phyloP scores from a whole-genome alignment of 495 filamentous ascomycete species.

The Podospora sp. region DNA sequence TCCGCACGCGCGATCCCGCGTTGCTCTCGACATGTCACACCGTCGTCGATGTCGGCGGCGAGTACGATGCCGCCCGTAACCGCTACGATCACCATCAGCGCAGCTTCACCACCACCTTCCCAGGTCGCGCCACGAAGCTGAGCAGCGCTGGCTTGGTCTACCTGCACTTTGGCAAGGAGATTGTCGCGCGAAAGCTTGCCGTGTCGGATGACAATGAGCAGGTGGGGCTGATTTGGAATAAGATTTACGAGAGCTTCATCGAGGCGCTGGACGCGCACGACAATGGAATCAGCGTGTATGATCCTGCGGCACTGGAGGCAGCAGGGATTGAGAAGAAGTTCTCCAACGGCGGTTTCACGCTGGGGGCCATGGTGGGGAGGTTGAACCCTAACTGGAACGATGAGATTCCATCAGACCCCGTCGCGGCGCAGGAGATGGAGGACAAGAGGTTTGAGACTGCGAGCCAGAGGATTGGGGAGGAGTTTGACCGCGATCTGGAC shows the following conservation, averaged over 20 bases:
- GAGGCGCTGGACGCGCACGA: slow-evolving; percentile 97
- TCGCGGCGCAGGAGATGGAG: slow-evolving; percentile 70
- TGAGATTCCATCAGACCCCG: slow-evolving; percentile 46
- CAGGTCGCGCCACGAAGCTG: slow-evolving; percentile 78
- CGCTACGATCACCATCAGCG: slow-evolving; percentile 98
- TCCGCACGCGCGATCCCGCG: slow-evolving; percentile 83
- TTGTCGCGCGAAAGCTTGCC: slow-evolving; percentile 69
- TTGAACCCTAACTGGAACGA: slow-evolving; percentile 77
- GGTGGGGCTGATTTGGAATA: slow-evolving; percentile 75
- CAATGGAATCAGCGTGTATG: slow-evolving; percentile 87
- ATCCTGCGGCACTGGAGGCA: slow-evolving; percentile 60
- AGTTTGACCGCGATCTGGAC: slow-evolving; percentile 75
- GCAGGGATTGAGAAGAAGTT: slow-evolving; percentile 78
- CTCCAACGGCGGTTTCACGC: slow-evolving; percentile 74
- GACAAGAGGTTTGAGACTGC: slow-evolving; percentile 78
- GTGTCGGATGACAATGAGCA: slow-evolving; percentile 58
- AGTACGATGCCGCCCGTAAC: slow-evolving; percentile 73
- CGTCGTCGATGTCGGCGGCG: slow-evolving; percentile 92
- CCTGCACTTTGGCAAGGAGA: slow-evolving; percentile 86
- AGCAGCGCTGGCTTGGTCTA: slow-evolving; percentile 92
- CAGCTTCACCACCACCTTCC: slow-evolving; percentile 76
- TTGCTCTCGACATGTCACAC: slow-evolving; percentile 82
- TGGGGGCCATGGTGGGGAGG: slow-evolving; percentile 80
- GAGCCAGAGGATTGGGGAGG: slow-evolving; percentile 78
- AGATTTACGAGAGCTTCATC: slow-evolving; percentile 91